Conservation (phyloP, 2,329 filamentous ascomycete genomes). For the Monosporascus sp. region DNA sequence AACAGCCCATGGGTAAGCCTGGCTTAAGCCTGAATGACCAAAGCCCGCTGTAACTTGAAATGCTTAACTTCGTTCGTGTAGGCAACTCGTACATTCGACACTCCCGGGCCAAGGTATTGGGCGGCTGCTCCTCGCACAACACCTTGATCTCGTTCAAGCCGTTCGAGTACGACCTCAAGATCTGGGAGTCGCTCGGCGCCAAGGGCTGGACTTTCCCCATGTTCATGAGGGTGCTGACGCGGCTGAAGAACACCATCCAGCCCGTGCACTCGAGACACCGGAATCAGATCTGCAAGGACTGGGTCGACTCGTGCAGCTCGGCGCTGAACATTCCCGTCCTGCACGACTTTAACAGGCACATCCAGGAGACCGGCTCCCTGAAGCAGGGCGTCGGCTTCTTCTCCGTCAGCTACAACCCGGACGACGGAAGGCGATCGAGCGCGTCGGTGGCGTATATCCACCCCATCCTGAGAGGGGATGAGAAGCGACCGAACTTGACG, state of each 20-base stretch:
- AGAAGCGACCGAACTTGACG: slow-evolving; percentile 77
- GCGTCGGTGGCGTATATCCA: slow-evolving; percentile 91
- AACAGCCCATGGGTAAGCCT: slow-evolving; percentile 69
- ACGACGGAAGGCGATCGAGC: slow-evolving; percentile 76
- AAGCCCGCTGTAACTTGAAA: slow-evolving; percentile 1
- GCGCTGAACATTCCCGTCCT: slow-evolving; percentile 78
- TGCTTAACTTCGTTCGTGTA: slow-evolving; percentile 22
- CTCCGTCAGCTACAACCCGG: slow-evolving; percentile 85
- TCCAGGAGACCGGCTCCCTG: slow-evolving; percentile 66
- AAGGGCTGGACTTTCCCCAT: slow-evolving; percentile 82
- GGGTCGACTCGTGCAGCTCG: slow-evolving; percentile 74
- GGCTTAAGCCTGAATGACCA: background rate
- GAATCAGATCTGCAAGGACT: slow-evolving; percentile 88
- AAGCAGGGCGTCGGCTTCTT: slow-evolving; percentile 82
- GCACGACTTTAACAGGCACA: slow-evolving; percentile 82
- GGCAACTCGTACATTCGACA: slow-evolving; percentile 90
- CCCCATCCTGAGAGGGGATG: slow-evolving; percentile 77
- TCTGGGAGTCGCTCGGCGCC: slow-evolving; percentile 79
- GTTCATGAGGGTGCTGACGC: slow-evolving; percentile 76
- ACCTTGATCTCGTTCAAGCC: slow-evolving; percentile 90
- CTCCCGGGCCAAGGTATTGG: slow-evolving; percentile 86
- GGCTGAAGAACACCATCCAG: slow-evolving; percentile 84
- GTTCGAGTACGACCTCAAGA: slow-evolving; percentile 80
- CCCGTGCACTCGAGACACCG: slow-evolving; percentile 79
- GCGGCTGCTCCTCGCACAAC: slow-evolving; percentile 91